Base-by-base conservation (phyloP, 2,329 filamentous ascomycete genomes). In the Claviceps pazoutovae region DNA sequence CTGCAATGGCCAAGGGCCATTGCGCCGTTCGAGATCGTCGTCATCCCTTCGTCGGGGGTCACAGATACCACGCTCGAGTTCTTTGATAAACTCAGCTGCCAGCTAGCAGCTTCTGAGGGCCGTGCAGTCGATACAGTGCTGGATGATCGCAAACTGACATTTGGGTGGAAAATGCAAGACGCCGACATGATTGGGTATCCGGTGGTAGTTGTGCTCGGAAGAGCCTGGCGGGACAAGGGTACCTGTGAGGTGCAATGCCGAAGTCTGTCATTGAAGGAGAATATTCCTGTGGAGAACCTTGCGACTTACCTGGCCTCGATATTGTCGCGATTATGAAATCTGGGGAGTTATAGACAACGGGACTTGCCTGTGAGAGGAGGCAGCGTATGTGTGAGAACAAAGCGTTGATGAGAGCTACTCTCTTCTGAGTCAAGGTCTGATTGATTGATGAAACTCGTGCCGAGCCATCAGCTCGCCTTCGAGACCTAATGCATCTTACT, bases 101-200 rank as follows among this genome's bases (percentile, higher is more conserved):
- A 46, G 36, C 52, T 52, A 7, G 47, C 46, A 7, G 45, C 46
- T 6, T 50, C 50, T 16, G 57, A 49, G 14, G 8, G 23, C n/a
- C 30, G 56, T 4, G 53, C 60, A 2, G 55, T 85, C 5, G 88
- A 95, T 62, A 71, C 77, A 2, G 73, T 88, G 2, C 67, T 95
- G 1, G 89, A 95, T 64, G 89, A 95, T 66, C 75, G 85, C 17
- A 63, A 71, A 11, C 76, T 80, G 58, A 71, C 76, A 1, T 73
- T 96, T 55, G 78, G 80, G 3, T 95, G 88, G 87, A 97, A 95
- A 66, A 72, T 97, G 62, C 82, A 80, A 39, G 93, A 98, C 68
- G 93, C 91, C 1, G 90, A 97, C 65, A 64, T 93, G 53, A 80
- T 91, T 51, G 93, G 93, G 3, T 95, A 94, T 64, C 91, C 91